Conservation (phyloP, 169 alveolate species). For the Eimeria zaria region DNA sequence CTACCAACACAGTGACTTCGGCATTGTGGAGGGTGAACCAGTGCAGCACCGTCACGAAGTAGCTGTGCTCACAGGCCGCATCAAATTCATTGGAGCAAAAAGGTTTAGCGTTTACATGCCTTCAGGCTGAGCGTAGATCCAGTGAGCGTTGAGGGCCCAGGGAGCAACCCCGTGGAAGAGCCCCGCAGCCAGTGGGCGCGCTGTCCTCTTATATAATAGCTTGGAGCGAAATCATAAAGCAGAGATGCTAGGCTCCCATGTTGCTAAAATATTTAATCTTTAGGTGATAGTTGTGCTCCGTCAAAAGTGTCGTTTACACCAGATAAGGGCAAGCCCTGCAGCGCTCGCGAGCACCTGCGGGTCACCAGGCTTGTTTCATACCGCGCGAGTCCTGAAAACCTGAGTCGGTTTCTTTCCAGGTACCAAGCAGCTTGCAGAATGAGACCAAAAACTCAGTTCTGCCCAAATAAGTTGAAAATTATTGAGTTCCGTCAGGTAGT, state of each 20-base stretch:
- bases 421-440: neutral
- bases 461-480: neutral
- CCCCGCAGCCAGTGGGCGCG: conserved; percentile 57
- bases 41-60: neutral
- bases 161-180: neutral
- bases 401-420: neutral
- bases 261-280: neutral
- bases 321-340: neutral
- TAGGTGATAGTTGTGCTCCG: neutral
- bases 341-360: conserved; percentile 28
- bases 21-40: neutral
- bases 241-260: neutral
- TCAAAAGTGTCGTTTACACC: neutral
- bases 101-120: neutral
- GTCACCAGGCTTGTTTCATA: neutral
- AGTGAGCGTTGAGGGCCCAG: conserved; percentile 14
- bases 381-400: neutral
- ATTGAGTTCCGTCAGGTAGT: neutral
- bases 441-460: neutral
- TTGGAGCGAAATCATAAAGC: neutral
- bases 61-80: neutral
- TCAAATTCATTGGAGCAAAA: neutral
- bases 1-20: neutral
- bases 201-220: neutral
- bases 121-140: neutral